These are phyloP conservation scores for Lipomyces yamadae DNA, from an alignment of 805 yeast genomes.

Conservation along the genomic window DNA sequence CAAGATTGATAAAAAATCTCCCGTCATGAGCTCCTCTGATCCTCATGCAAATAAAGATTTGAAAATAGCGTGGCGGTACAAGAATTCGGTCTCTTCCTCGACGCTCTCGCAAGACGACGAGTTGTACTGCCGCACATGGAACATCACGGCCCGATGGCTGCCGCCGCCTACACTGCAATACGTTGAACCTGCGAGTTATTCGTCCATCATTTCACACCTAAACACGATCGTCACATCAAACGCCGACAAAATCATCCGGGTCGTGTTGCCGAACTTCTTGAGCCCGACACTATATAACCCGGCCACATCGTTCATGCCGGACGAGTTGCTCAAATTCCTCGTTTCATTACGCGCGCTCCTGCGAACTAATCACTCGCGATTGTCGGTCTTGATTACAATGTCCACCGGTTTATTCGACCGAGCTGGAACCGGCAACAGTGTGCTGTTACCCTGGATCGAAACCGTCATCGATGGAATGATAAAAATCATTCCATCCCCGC, in stretches of 20 bases:
- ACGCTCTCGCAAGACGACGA: conserved; percentile 3
- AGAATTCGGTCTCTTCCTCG: not conserved
- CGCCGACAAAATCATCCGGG: conserved; percentile 3
- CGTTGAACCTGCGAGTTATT: conserved; percentile 3
- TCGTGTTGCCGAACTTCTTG: conserved; percentile 29
- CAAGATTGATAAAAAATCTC: no score
- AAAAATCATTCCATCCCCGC: conserved; percentile 65
- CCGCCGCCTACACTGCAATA: conserved; percentile 21
- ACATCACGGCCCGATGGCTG: conserved; percentile 18
- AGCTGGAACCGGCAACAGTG: conserved; percentile 39
- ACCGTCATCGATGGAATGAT: conserved; percentile 67
- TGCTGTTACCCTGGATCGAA: conserved; percentile 60
- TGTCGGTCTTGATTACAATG: conserved; percentile 23
- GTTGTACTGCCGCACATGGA: conserved; percentile 22
- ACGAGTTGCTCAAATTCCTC: conserved; percentile 18
- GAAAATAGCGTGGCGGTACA: conserved; percentile 36
- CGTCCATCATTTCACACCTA: not conserved
- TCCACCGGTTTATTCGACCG: conserved; percentile 28
- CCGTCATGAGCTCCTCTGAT: no score
- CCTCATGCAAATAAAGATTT: conserved; percentile 2
- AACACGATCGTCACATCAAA: not conserved
- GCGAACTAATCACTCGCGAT: conserved; percentile 8
- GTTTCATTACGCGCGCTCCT: conserved; percentile 17
- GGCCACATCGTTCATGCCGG: conserved; percentile 15
- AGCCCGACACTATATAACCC: conserved; percentile 21